Base-by-base conservation (phyloP, 257 asterid genomes). In the Mentha longifolia region DNA sequence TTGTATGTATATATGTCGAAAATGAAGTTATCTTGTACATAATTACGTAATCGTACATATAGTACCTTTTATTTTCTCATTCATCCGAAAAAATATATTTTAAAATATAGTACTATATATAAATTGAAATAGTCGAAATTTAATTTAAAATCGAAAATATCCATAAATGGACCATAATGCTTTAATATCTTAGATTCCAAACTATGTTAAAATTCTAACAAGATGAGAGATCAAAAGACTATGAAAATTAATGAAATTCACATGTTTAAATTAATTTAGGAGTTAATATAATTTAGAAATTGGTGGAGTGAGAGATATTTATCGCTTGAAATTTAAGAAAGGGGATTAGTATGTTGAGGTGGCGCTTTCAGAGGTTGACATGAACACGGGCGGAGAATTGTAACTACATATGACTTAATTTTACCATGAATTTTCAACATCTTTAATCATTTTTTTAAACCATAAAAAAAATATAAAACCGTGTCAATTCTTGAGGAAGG, bases 281-380 rank as follows among this genome's bases (percentile, higher is more conserved):
- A 56, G 39, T 50, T 50, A 65, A 4, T 7, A 13, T 43, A 46
- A 13, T 46, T 11, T n/a, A 6, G 10, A 42, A 46, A 16, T n/a
- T 9, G 41, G 20, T 70, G 56, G 76, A 70, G 73, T 63, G 46
- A 20, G 58, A 56, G 57, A 71, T 37, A 71, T 73, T 68, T 66
- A 71, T 78, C 79, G 86, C 89, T 84, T 85, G 62, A 74, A 75
- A 79, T 57, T 68, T 3, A 85, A 89, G 89, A 59, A 74, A 81
- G 46, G 31, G 50, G 37, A 43, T 61, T 28, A 1, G 63, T 57
- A 63, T 63, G 96, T 80, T 85, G 85, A 81, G 68, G 81, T 78
- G 87, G 83, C 75, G 70, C 86, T 89, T 74, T 89, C 93, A 54
- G 84, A 76, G 81, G 85, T 71, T 71, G 82, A 77, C 79, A 61